Percentiles rank a stretch among this genome's conserved stretches.
Evolutionary conservation across 2,329 filamentous ascomycete species (phyloP).

Genomic region (Aaosphaeria pasadenensis): DNA sequence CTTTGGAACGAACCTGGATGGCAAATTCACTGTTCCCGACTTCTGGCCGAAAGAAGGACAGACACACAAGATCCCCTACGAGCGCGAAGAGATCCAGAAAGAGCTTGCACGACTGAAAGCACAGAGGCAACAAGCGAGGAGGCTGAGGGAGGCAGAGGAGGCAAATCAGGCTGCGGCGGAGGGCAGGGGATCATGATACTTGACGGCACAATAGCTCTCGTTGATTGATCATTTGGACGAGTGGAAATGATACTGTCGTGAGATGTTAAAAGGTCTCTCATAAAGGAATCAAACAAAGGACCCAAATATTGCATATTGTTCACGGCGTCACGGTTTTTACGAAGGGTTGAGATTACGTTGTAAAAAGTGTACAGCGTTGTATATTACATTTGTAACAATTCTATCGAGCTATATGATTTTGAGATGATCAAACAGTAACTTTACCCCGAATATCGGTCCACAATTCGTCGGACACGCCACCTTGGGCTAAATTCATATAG

Average conservation of each 20-base stretch:
- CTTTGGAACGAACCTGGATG: conserved; percentile 96
- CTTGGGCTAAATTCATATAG: conserved; percentile 64
- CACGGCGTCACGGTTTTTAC: too few relatives aligned
- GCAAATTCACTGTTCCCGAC: conserved; percentile 73
- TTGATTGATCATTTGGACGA: background rate
- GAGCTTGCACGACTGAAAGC: conserved; percentile 72
- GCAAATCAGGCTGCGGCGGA: conserved; percentile 14
- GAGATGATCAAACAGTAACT: conserved; percentile 24
- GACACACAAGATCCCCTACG: conserved; percentile 72
- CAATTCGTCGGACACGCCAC: conserved; percentile 33
- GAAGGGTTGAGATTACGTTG: conserved; percentile 1
- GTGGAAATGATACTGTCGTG: background rate
- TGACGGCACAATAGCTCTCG: too few relatives aligned
- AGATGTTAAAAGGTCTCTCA: too few relatives aligned
- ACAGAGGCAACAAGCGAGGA: conserved; percentile 45
- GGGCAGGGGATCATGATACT: conserved; percentile 6
- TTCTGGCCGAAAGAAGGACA: conserved; percentile 90
- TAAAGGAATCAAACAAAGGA: too few relatives aligned
- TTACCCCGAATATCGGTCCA: conserved; percentile 40
- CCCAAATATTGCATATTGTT: too few relatives aligned
- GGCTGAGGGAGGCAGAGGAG: conserved; percentile 42
- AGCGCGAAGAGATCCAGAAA: conserved; percentile 75
- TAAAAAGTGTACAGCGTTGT: conserved; percentile 23
- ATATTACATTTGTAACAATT: conserved; percentile 12
- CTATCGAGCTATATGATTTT: too few relatives aligned